Percentiles rank a stretch among this genome's conserved stretches.
Conservation (phyloP, 2,329 filamentous ascomycete species). For the Fulvia fulva region DNA sequence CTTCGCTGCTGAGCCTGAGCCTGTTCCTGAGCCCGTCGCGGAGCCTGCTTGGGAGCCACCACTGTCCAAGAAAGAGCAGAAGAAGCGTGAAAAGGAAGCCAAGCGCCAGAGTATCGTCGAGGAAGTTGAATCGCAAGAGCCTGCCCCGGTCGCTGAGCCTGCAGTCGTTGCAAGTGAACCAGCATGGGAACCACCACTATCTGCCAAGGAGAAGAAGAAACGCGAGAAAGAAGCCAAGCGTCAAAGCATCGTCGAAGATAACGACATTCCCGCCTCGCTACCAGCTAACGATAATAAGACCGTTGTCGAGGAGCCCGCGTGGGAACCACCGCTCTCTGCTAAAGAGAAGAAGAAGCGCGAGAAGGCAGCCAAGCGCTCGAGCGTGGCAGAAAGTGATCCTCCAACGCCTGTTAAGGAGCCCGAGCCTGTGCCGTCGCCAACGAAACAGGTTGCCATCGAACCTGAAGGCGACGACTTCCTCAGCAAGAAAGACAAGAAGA, state of each 20-base stretch:
- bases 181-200: constrained; percentile 30
- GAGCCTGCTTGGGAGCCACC: constrained; percentile 29
- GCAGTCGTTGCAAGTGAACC: constrained; percentile 12
- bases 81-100: constrained; percentile 41
- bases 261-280: not conserved
- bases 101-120: not conserved
- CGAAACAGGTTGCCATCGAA: constrained; percentile 2
- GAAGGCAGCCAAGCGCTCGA: constrained; percentile 36
- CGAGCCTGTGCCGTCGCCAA: not conserved
- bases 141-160: not conserved
- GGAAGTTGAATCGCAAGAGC: not conserved
- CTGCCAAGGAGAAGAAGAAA: constrained; percentile 38
- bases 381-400: constrained; percentile 13
- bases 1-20: not conserved
- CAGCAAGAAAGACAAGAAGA: constrained; percentile 51
- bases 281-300: not conserved
- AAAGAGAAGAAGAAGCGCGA: constrained; percentile 44
- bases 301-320: constrained; percentile 20
- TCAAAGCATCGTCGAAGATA: not conserved
- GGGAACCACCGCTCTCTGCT: constrained; percentile 34
- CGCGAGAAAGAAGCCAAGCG: constrained; percentile 39
- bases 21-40: not conserved
- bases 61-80: constrained; percentile 36
- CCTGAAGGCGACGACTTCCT: constrained; percentile 20
- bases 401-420: constrained; percentile 7